These are phyloP conservation scores for Castanospermum australe DNA, from an alignment of 306 rosid species.

Conservation along the genomic window DNA sequence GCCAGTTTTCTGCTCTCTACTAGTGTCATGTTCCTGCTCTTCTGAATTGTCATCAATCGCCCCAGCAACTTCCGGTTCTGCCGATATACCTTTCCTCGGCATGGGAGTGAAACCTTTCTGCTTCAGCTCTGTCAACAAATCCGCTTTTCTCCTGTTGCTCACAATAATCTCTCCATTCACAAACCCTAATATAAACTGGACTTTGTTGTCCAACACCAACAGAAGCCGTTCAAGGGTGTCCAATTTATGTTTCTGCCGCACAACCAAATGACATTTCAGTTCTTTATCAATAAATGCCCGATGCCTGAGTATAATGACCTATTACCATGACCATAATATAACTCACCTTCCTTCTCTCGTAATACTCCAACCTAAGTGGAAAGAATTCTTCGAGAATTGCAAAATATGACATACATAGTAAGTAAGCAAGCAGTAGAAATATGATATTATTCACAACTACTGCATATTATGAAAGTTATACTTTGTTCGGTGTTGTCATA, in stretches of 20 bases:
- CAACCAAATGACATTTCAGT: conserved; percentile 5
- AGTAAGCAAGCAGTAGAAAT: neutral
- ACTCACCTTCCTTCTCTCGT: conserved; percentile 82
- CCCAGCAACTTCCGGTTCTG: conserved; percentile 89
- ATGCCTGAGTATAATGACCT: neutral
- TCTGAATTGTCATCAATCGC: conserved; percentile 57
- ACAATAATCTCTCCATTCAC: conserved; percentile 82
- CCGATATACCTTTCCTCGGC: conserved; percentile 70
- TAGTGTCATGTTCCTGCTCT: conserved; percentile 48
- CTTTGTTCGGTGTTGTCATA: conserved; percentile 85
- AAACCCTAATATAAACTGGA: conserved; percentile 81
- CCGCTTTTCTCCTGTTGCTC: conserved; percentile 75
- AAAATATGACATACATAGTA: neutral
- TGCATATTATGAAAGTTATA: conserved; percentile 24
- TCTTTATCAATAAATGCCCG: neutral
- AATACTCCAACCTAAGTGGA: conserved; percentile 68
- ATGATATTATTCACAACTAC: neutral
- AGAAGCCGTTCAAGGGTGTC: conserved; percentile 62
- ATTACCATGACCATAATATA: neutral
- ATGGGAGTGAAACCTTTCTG: conserved; percentile 90
- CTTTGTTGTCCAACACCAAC: conserved; percentile 78
- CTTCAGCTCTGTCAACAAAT: conserved; percentile 73
- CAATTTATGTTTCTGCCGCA: conserved; percentile 62
- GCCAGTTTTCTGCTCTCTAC: conserved; percentile 51
- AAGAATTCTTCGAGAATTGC: conserved; percentile 91